phyloP scores from a whole-genome alignment of 2,329 filamentous ascomycete genomes.

The Aspergillus spinulosporus region DNA sequence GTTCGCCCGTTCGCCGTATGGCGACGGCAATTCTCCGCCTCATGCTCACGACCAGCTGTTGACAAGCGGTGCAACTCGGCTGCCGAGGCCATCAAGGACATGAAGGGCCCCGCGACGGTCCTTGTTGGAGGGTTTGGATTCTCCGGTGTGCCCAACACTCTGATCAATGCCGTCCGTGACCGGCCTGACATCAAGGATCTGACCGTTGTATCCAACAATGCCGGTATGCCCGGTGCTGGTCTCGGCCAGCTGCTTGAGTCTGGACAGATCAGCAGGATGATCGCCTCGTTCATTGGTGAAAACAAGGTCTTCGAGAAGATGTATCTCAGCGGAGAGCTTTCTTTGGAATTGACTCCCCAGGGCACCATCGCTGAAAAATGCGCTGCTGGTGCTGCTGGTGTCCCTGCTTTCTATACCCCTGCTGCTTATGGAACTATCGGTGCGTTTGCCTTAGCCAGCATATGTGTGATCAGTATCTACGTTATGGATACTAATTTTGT shows the following conservation, averaged over 20 bases:
- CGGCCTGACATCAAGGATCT: conserved; percentile 59
- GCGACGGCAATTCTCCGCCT: conserved; percentile 64
- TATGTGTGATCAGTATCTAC: conserved; percentile 24
- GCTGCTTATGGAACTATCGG: conserved; percentile 74
- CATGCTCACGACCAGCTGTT: conserved; percentile 64
- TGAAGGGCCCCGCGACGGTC: conserved; percentile 68
- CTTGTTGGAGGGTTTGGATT: conserved; percentile 78
- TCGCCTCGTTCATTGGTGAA: conserved; percentile 73
- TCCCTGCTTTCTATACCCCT: conserved; percentile 83
- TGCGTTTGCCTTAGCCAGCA: conserved; percentile 37
- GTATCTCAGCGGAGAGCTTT: conserved; percentile 80
- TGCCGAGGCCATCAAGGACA: conserved; percentile 67
- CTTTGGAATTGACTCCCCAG: conserved; percentile 85
- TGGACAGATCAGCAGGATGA: conserved; percentile 72
- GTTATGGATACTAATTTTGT: conserved; percentile 11
- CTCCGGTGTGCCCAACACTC: conserved; percentile 55
- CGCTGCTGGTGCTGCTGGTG: conserved; percentile 78
- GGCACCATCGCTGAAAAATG: conserved; percentile 86
- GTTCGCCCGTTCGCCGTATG: conserved; percentile 34
- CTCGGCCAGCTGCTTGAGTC: conserved; percentile 70
- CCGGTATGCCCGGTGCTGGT: conserved; percentile 69
- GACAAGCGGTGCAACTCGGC: conserved; percentile 73
- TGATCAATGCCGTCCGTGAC: conserved; percentile 65
- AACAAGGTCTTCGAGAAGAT: conserved; percentile 87
- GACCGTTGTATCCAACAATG: conserved; percentile 80